phyloP scores from a whole-genome alignment of 331 rosid species.

The Erythrophleum ivorense region DNA sequence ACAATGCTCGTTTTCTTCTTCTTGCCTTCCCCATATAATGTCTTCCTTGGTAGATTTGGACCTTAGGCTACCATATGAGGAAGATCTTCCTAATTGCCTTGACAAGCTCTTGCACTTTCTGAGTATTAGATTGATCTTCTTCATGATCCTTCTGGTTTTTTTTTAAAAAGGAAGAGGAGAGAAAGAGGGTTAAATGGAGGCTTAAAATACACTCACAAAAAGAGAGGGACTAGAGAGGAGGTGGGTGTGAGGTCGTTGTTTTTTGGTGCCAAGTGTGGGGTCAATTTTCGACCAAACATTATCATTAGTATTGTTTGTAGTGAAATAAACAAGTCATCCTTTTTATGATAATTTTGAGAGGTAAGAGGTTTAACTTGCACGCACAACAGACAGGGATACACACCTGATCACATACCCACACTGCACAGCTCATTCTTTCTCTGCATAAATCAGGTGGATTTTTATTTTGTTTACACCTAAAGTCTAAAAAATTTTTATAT shows the following conservation, averaged over 20 bases:
- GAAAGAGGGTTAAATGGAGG: conserved; percentile 31
- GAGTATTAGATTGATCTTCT: conserved; percentile 69
- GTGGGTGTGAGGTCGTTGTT: conserved; percentile 78
- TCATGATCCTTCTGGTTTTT: conserved; percentile 46
- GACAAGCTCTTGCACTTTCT: conserved; percentile 95
- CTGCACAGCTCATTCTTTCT: too few relatives aligned
- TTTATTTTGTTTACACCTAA: too few relatives aligned
- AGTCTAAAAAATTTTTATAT: too few relatives aligned
- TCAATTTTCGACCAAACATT: conserved; percentile 56
- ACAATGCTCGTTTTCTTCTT: conserved; percentile 46
- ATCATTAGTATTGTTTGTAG: conserved; percentile 13
- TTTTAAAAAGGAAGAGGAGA: background rate
- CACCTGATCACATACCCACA: conserved; percentile 2
- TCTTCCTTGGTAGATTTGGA: conserved; percentile 75
- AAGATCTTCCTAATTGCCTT: conserved; percentile 78
- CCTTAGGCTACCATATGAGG: conserved; percentile 73
- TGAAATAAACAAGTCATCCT: conserved; percentile 62
- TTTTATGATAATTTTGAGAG: conserved; percentile 9
- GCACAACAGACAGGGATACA: conserved; percentile 37
- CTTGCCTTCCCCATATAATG: conserved; percentile 38
- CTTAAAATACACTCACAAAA: conserved; percentile 56
- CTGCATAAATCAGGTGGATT: too few relatives aligned
- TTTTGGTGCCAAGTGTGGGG: conserved; percentile 73
- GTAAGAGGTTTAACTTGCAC: conserved; percentile 13
- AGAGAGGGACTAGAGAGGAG: conserved; percentile 27